phyloP scores from a whole-genome alignment of 768 basidiomycete species.

The Suillus clintonianus region DNA sequence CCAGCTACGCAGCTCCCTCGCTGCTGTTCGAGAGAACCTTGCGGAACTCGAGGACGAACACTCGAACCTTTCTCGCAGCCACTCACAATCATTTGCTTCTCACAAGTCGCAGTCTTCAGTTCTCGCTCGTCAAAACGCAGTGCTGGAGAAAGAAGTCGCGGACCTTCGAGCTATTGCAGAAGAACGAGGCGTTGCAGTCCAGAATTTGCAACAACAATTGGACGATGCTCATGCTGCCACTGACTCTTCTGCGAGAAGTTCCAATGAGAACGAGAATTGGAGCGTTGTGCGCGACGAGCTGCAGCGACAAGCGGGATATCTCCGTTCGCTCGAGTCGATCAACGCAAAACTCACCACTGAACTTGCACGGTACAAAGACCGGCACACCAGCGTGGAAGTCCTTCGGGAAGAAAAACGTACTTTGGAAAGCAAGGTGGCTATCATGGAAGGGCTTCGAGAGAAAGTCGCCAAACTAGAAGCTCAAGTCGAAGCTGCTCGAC shows the following conservation, averaged over 20 bases:
- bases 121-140: constrained; percentile 44
- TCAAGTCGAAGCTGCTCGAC: constrained; percentile 60
- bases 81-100: constrained; percentile 49
- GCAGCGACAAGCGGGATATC: constrained; percentile 61
- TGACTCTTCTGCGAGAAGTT: constrained; percentile 26
- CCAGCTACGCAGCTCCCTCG: constrained; percentile 48
- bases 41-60: constrained; percentile 64
- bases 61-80: constrained; percentile 45
- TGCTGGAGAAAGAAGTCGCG: constrained; percentile 50
- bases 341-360: constrained; percentile 61
- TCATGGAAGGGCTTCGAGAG: constrained; percentile 56
- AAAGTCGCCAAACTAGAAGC: constrained; percentile 60
- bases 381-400: constrained; percentile 65
- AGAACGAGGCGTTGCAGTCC: constrained; percentile 41
- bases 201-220: constrained; percentile 48
- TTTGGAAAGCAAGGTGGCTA: constrained; percentile 53
- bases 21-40: constrained; percentile 54
- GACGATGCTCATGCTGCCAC: constrained; percentile 44
- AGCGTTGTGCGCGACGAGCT: constrained; percentile 67
- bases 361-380: constrained; percentile 51
- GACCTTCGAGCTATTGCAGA: constrained; percentile 43
- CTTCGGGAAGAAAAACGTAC: constrained; percentile 73
- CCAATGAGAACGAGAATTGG: constrained; percentile 58
- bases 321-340: constrained; percentile 57
- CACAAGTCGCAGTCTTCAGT: constrained; percentile 55